Base-by-base conservation (phyloP, 1,284 basidiomycete genomes). In the Tilletia walkeri region DNA sequence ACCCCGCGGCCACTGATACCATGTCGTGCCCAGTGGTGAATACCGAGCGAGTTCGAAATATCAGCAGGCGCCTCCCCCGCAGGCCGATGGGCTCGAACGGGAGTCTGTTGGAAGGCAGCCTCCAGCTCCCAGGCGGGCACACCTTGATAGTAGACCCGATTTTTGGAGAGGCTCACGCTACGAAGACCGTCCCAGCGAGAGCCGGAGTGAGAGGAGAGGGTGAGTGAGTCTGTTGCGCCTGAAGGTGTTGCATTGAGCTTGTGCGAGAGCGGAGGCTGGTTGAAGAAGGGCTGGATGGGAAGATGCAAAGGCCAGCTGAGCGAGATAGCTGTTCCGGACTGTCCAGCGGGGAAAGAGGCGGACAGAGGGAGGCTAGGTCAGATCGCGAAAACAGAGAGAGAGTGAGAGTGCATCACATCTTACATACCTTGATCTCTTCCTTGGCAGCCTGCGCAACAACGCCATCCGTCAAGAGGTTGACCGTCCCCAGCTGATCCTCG, bases 1-100 rank as follows among this genome's bases (percentile, higher is more conserved):
- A 91, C 89, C 20, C 89, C 90, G 3, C 90, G 87, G 0, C 90
- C 89, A 68, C 88, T 89, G 68, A 91, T 91, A 0, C 90, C 90
- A 75, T 91, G 90, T 39, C 88, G 86, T 0, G 90, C 89, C 88
- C 70, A 65, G 73, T 69, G 68, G 14, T 76, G 75, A n/a, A 73
- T 78, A 45, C 79, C 79, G 5, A 78, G 71, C 24, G 68, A 65
- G 65, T 75, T 74, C 41, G 30, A 9, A 38, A 41, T 30, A 9
- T 30, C 45, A 30, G n/a, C 45, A 69, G 20, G 38, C 71, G 66
- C 53, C 73, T 70, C 18, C 65, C 69, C 30, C 6, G 70, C 70
- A 12, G 70, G 67, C 34, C 67, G 47, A 54, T 63, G 41, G 20
- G 69, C 82, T 80, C 69, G 65, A 18, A 45, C 24, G 10, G 61